Evolutionary conservation across 192 early-diverging fungal species (phyloP).

Genomic region (Allomyces macrogynus): DNA sequence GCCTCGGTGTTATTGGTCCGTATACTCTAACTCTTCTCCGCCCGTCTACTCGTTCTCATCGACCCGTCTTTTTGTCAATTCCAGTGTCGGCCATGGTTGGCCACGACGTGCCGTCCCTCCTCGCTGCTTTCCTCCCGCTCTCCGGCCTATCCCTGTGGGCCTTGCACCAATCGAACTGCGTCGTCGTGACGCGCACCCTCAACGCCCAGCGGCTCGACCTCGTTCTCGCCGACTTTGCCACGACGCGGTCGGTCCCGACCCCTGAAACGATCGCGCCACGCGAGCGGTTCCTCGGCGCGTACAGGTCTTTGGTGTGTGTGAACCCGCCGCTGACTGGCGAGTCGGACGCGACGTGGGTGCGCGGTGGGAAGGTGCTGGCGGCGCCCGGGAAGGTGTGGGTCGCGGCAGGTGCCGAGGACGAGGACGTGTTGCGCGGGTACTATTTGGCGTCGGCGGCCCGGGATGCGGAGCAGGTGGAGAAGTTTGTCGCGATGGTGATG

Average conservation of each 20-base stretch:
- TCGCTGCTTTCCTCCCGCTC: conserved; percentile 46
- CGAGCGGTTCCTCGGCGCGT: conserved; percentile 1
- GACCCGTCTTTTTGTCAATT: conserved; percentile 18
- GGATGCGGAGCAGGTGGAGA: neutral
- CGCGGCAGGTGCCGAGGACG: neutral
- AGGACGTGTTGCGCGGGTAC: neutral
- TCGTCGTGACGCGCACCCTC: conserved; percentile 36
- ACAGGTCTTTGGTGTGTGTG: neutral
- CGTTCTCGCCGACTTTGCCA: conserved; percentile 6
- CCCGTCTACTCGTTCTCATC: neutral
- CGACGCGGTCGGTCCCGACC: conserved; percentile 4
- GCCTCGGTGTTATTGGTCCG: conserved; percentile 18
- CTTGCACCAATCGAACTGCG: conserved; percentile 44
- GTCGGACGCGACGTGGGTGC: neutral
- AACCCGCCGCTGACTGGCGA: neutral
- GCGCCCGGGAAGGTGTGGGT: neutral
- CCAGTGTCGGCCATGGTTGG: conserved; percentile 22
- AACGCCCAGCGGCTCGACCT: conserved; percentile 31
- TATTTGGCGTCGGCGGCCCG: neutral
- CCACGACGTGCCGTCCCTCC: conserved; percentile 25
- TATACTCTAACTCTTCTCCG: conserved; percentile 3
- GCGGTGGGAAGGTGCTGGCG: neutral
- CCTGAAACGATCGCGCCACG: conserved; percentile 2
- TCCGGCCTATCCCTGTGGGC: conserved; percentile 45
- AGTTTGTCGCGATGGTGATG: neutral